Percentiles rank a stretch among this genome's conserved stretches.
Evolutionary conservation across 2,329 filamentous ascomycete genomes (phyloP).

Genomic region (Arthrinium phaeospermum): DNA sequence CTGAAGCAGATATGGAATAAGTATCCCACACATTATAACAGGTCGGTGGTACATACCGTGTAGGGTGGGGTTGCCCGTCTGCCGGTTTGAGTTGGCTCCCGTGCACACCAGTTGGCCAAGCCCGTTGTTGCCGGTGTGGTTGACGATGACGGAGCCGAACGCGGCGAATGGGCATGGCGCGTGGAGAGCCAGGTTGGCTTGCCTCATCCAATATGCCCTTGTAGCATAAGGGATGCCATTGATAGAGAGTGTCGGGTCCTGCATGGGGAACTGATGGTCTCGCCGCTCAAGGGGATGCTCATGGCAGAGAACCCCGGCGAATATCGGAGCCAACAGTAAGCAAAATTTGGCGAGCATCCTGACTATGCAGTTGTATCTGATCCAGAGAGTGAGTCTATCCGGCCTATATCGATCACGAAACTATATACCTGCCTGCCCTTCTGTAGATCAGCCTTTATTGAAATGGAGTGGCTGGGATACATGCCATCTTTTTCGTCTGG

Average conservation of each 20-base stretch:
- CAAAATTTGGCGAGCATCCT: neutral
- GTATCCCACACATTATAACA: neutral
- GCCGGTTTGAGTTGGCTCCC: constrained; percentile 51
- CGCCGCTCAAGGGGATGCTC: constrained; percentile 17
- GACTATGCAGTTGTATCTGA: neutral
- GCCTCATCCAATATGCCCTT: constrained; percentile 58
- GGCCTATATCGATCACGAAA: too few relatives aligned
- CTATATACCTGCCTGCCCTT: neutral
- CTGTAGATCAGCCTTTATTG: neutral
- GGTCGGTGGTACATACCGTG: constrained; percentile 46
- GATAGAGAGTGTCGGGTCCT: constrained; percentile 15
- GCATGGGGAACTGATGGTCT: constrained; percentile 22
- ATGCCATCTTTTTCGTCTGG: neutral
- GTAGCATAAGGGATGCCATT: constrained; percentile 40
- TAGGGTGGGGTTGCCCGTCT: constrained; percentile 56
- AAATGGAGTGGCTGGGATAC: neutral
- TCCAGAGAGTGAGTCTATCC: neutral
- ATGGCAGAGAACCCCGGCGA: neutral
- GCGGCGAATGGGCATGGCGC: constrained; percentile 58
- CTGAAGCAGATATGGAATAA: constrained; percentile 30
- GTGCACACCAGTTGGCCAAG: constrained; percentile 55
- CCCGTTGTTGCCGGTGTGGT: constrained; percentile 51
- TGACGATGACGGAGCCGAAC: constrained; percentile 61
- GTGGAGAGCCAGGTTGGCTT: constrained; percentile 52
- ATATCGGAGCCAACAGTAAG: neutral